Evolutionary conservation across 345 rosid genomes (phyloP).

Genomic region (Cardamine chenopodiifolia): DNA sequence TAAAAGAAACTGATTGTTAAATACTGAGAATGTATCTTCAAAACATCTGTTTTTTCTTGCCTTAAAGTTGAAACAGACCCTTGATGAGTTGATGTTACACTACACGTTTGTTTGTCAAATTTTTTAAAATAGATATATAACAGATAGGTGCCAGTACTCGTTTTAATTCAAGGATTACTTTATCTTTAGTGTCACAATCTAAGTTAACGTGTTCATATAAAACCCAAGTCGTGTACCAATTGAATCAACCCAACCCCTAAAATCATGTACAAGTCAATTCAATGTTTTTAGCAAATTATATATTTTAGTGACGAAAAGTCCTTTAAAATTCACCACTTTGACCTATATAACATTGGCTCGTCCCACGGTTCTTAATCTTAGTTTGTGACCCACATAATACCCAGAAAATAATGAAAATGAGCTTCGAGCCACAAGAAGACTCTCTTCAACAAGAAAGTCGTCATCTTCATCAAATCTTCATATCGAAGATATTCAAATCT

Average conservation of each 20-base stretch:
- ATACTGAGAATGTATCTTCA: neutral
- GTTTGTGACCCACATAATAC: neutral
- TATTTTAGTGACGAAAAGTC: conserved; percentile 19
- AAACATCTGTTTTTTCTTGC: conserved; percentile 11
- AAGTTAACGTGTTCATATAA: conserved; percentile 35
- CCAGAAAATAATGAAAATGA: conserved; percentile 5
- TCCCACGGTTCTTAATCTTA: neutral
- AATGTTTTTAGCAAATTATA: conserved; percentile 11
- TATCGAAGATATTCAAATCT: conserved; percentile 24
- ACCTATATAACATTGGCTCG: conserved; percentile 2
- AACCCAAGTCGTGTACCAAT: conserved; percentile 41
- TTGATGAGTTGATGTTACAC: neutral
- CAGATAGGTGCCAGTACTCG: conserved; percentile 12
- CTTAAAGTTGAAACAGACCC: conserved; percentile 1
- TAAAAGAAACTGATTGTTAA: conserved; percentile 4
- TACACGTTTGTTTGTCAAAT: neutral
- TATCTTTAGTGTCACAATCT: conserved; percentile 32
- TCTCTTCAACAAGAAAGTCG: conserved; percentile 20
- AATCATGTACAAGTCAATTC: conserved; percentile 20
- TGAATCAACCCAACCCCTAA: conserved; percentile 17
- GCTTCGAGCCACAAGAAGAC: conserved; percentile 26
- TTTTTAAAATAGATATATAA: too few species aligned
- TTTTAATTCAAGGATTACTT: conserved; percentile 34
- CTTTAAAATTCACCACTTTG: neutral
- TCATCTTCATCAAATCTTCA: conserved; percentile 33